These are phyloP conservation scores for Phytopythium ostracodes DNA, from an alignment of 352 stramenopile genomes.

Conservation along the genomic window DNA sequence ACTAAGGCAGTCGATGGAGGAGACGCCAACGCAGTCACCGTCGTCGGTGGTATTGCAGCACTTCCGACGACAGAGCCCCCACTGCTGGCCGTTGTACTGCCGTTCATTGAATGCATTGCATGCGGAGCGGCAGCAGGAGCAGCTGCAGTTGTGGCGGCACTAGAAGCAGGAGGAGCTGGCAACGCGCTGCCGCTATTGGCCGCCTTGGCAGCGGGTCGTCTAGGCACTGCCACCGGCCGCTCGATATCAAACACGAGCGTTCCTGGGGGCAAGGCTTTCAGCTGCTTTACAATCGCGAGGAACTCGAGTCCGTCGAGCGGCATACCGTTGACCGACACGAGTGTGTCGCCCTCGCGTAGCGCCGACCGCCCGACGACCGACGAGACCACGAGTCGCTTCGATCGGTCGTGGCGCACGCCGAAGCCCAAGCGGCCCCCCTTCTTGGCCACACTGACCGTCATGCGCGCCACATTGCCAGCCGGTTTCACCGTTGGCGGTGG, in stretches of 20 bases:
- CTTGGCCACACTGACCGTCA: conserved; percentile 48
- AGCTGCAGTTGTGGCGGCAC: background rate
- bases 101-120: background rate
- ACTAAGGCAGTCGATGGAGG: background rate
- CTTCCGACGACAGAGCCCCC: background rate
- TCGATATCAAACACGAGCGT: conserved; percentile 62
- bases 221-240: conserved; percentile 10
- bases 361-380: conserved; percentile 42
- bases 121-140: background rate
- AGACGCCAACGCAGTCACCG: background rate
- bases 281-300: conserved; percentile 43
- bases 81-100: background rate
- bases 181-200: background rate
- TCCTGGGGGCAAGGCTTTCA: conserved; percentile 49
- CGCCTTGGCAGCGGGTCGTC: too few species aligned
- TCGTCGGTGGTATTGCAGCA: background rate
- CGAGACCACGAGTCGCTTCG: conserved; percentile 52
- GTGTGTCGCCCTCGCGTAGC: conserved; percentile 54
- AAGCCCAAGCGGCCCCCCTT: conserved; percentile 58
- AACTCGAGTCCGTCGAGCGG: conserved; percentile 49
- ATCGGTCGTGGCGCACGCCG: conserved; percentile 57
- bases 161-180: background rate
- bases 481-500: too few species aligned
- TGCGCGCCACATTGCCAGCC: conserved; percentile 8
- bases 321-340: conserved; percentile 64